Evolutionary conservation across 2,329 filamentous ascomycete genomes (phyloP).

Genomic region (Colletotrichum simmondsii): DNA sequence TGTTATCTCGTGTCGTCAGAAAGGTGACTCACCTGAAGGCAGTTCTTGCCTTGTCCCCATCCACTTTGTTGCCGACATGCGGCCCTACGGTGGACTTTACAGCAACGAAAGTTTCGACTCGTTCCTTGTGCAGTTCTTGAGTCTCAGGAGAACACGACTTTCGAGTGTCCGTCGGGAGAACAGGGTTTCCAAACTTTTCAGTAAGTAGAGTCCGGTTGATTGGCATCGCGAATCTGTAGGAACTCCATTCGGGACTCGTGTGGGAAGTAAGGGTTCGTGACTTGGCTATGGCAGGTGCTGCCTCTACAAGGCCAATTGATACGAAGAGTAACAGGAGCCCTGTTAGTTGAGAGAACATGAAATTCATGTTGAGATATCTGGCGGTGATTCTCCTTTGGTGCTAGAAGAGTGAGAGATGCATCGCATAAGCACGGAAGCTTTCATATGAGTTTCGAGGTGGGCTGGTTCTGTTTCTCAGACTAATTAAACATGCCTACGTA

Average conservation of each 20-base stretch:
- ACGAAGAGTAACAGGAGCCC: background rate
- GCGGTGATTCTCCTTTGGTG: too few species aligned
- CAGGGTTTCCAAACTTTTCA: background rate
- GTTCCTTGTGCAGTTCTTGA: background rate
- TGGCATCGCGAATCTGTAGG: background rate
- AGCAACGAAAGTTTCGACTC: background rate
- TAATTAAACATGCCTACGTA: too few species aligned
- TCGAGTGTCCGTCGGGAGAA: background rate
- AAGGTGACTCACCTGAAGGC: background rate
- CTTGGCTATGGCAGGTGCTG: background rate
- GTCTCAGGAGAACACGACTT: too few species aligned
- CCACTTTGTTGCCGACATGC: background rate
- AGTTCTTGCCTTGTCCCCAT: background rate
- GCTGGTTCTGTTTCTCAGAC: too few species aligned
- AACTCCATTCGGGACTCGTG: too few species aligned
- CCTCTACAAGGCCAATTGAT: background rate
- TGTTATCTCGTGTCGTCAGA: too few species aligned
- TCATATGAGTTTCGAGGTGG: too few species aligned
- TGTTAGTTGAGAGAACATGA: background rate
- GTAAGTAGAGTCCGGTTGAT: background rate
- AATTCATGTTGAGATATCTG: background rate
- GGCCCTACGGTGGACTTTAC: too few species aligned
- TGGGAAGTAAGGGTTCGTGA: background rate
- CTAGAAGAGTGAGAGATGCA: too few species aligned
- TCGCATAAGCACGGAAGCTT: too few species aligned